phyloP scores from a whole-genome alignment of 192 early-diverging fungal genomes.

The Coemansia sp. region DNA sequence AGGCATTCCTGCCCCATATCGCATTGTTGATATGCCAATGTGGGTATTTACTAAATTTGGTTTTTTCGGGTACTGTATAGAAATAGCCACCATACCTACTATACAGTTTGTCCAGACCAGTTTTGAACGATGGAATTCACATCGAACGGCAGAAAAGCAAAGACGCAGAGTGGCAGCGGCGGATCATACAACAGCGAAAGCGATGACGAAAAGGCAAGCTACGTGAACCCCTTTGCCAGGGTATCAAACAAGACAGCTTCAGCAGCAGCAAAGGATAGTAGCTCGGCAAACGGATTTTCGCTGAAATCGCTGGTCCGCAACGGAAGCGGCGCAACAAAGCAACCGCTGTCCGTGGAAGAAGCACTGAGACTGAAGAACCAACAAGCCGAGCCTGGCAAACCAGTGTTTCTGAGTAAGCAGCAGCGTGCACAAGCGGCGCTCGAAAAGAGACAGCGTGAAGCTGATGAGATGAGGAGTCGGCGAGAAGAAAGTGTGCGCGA shows the following conservation, averaged over 20 bases:
- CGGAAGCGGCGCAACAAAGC: not conserved
- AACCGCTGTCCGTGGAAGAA: constrained; percentile 47
- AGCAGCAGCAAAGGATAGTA: not conserved
- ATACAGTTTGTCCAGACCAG: not conserved
- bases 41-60: too few relatives aligned
- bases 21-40: too few relatives aligned
- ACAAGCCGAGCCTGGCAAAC: constrained; percentile 25
- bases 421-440: constrained; percentile 86
- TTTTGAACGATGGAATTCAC: constrained; percentile 6
- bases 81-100: too few relatives aligned
- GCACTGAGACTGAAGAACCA: constrained; percentile 30
- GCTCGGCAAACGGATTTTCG: not conserved
- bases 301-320: not conserved
- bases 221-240: constrained; percentile 5
- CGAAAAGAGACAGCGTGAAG: constrained; percentile 77
- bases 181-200: not conserved
- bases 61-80: too few relatives aligned
- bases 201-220: constrained; percentile 1
- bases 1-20: too few relatives aligned
- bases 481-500: constrained; percentile 67
- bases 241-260: not conserved
- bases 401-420: constrained; percentile 85
- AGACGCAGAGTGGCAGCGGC: not conserved
- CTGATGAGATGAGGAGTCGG: constrained; percentile 63
- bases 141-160: not conserved